Conservation (phyloP, 139 green algal species). For the Coelastrella sp. region DNA sequence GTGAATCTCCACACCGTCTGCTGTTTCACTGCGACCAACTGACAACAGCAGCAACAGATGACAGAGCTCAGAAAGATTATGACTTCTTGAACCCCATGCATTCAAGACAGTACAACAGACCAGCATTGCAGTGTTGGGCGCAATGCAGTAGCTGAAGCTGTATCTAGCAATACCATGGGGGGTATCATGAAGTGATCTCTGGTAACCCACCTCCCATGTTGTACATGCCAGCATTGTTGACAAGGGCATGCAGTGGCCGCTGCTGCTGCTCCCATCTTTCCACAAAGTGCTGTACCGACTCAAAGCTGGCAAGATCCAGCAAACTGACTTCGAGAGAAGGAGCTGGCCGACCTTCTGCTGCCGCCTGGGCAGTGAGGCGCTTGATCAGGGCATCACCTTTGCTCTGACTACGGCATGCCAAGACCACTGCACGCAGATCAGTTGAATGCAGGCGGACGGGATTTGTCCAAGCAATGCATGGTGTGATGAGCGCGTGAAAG, state of each 20-base stretch:
- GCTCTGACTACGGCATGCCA: constrained; percentile 76
- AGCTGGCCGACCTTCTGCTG: not conserved
- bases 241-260: constrained; percentile 81
- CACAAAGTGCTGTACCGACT: constrained; percentile 81
- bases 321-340: constrained; percentile 66
- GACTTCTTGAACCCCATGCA: no score
- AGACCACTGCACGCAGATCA: constrained; percentile 69
- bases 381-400: constrained; percentile 43
- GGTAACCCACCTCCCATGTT: constrained; percentile 75
- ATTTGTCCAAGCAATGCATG: no score
- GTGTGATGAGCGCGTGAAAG: no score
- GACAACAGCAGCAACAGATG: constrained; percentile 15
- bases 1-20: constrained; percentile 84
- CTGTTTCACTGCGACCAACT: constrained; percentile 65
- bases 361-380: constrained; percentile 3
- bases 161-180: no score
- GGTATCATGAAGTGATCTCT: no score
- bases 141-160: no score
- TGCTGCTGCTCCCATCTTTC: constrained; percentile 62
- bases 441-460: no score
- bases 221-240: constrained; percentile 94
- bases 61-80: no score
- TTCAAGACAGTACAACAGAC: no score
- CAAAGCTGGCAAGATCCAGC: constrained; percentile 83
- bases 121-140: no score